A percentile compares a stretch with the other conserved stretches of the same genome.
Conservation (phyloP, 108 stramenopile species). For the Cyclotella atomus region DNA sequence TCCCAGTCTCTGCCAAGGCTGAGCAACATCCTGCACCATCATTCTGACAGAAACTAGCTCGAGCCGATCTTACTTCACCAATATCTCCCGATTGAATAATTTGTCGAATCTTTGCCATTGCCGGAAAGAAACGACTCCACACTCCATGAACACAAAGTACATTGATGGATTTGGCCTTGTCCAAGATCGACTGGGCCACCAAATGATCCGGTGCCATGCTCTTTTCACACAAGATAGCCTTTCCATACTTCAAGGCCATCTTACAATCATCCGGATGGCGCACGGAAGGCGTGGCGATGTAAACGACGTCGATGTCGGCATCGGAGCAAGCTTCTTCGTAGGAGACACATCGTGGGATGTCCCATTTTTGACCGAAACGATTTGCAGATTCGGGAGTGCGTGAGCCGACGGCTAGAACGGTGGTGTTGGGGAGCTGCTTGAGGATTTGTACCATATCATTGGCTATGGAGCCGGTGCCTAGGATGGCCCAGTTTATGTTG, state of each 20-base stretch:
- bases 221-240: conserved; percentile 58
- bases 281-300: conserved; percentile 58
- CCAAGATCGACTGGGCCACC: conserved; percentile 29
- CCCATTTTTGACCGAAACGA: conserved; percentile 42
- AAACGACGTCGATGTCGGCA: conserved; percentile 47
- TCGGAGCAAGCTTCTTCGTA: conserved; percentile 49
- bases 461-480: conserved; percentile 57
- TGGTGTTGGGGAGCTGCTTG: conserved; percentile 50
- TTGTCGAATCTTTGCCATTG: conserved; percentile 50
- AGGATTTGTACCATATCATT: conserved; percentile 60
- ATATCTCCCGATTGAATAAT: conserved; percentile 50
- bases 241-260: conserved; percentile 39
- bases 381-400: conserved; percentile 28
- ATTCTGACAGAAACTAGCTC: conserved; percentile 58
- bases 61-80: conserved; percentile 45
- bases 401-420: conserved; percentile 45
- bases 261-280: conserved; percentile 53
- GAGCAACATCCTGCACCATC: conserved; percentile 55
- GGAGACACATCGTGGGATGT: conserved; percentile 33
- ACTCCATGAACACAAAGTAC: conserved; percentile 54
- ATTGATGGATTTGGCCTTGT: conserved; percentile 30
- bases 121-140: conserved; percentile 62
- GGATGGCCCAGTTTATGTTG: conserved; percentile 51
- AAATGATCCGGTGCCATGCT: conserved; percentile 48
- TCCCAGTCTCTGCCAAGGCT: conserved; percentile 57